Percentiles rank a stretch among this genome's conserved stretches.
These are phyloP conservation scores for Fusarium pseudonygamai DNA, from an alignment of 2,329 filamentous ascomycete species.

Conservation along the genomic window DNA sequence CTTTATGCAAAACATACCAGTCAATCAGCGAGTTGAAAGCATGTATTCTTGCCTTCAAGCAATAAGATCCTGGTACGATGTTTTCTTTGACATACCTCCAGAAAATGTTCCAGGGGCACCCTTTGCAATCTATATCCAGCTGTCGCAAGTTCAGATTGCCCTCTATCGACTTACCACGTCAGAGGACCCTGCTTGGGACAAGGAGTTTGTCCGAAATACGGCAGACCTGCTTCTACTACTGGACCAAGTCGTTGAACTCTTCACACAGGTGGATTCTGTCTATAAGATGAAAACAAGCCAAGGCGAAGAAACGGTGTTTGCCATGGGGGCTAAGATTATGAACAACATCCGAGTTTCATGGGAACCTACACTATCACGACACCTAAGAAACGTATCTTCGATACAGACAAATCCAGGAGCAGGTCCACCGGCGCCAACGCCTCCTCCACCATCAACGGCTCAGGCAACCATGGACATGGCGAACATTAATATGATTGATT, in stretches of 20 bases:
- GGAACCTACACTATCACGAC: slow-evolving; percentile 48
- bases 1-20: slow-evolving; percentile 46
- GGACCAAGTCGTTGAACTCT: slow-evolving; percentile 48
- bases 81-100: slow-evolving; percentile 47
- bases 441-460: slow-evolving; percentile 3
- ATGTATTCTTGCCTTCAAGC: slow-evolving; percentile 51
- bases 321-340: slow-evolving; percentile 50
- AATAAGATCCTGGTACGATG: slow-evolving; percentile 49
- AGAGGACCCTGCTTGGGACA: slow-evolving; percentile 55
- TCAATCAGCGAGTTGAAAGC: slow-evolving; percentile 46
- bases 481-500: slow-evolving; percentile 44
- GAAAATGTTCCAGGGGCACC: slow-evolving; percentile 46
- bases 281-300: slow-evolving; percentile 44
- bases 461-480: slow-evolving; percentile 31
- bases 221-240: slow-evolving; percentile 50
- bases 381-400: slow-evolving; percentile 42
- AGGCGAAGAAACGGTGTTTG: slow-evolving; percentile 46
- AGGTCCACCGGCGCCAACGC: slow-evolving; percentile 16
- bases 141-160: slow-evolving; percentile 50
- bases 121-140: slow-evolving; percentile 47
- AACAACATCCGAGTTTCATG: slow-evolving; percentile 47
- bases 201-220: slow-evolving; percentile 47
- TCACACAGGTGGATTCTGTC: slow-evolving; percentile 39
- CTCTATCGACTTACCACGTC: slow-evolving; percentile 53
- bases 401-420: slow-evolving; percentile 44